Percentiles rank a stretch among this genome's conserved stretches.
Evolutionary conservation across 805 yeast genomes (phyloP).

Genomic region (Pichia gijzeniarum): DNA sequence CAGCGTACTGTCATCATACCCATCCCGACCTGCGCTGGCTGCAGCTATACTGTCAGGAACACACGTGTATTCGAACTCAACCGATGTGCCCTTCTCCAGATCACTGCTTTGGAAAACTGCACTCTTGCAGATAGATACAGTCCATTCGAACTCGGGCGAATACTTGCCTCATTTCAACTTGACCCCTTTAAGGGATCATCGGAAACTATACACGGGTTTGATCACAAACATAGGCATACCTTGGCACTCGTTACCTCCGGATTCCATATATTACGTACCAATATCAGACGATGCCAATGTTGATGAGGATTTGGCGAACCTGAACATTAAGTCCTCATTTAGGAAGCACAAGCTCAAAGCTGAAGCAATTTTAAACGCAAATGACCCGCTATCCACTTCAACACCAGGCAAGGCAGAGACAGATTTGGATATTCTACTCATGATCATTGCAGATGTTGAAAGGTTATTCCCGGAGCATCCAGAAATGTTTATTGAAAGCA

Average conservation of each 20-base stretch:
- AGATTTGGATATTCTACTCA: constrained; percentile 36
- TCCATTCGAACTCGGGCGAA: constrained; percentile 2
- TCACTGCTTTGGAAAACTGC: constrained; percentile 19
- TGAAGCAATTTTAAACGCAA: neutral
- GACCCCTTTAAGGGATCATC: constrained; percentile 15
- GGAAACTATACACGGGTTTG: constrained; percentile 17
- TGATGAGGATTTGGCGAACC: constrained; percentile 9
- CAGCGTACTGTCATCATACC: constrained; percentile 1
- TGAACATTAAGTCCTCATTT: neutral
- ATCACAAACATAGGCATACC: constrained; percentile 27
- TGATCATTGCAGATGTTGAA: constrained; percentile 45
- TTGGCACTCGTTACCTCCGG: constrained; percentile 28
- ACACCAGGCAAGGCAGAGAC: constrained; percentile 12
- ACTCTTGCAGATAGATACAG: constrained; percentile 11
- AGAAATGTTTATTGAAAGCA: constrained; percentile 24
- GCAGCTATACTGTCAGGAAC: constrained; percentile 10
- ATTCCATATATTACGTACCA: constrained; percentile 18
- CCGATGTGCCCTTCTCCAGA: constrained; percentile 14
- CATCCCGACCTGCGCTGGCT: constrained; percentile 10
- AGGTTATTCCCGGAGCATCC: constrained; percentile 43
- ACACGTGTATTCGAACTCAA: constrained; percentile 7
- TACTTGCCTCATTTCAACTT: constrained; percentile 16
- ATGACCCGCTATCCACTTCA: constrained; percentile 11
- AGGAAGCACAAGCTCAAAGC: constrained; percentile 9
- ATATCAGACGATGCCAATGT: constrained; percentile 13